Base-by-base conservation (phyloP, 2,329 filamentous ascomycete species). In the Penicillium sp. region DNA sequence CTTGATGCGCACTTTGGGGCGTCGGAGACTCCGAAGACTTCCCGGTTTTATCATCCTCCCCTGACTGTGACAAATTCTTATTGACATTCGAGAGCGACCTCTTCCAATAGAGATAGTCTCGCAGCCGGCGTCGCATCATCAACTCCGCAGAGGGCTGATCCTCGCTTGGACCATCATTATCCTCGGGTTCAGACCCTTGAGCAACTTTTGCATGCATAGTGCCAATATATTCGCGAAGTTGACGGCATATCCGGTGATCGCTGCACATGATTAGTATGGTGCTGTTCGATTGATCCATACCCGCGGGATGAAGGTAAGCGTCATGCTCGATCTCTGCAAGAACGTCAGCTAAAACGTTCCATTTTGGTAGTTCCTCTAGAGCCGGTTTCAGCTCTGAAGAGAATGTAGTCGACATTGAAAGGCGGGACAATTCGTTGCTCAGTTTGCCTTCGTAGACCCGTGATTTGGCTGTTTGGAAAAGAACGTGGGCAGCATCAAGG, bases 231-330 rank as follows among this genome's bases (percentile, higher is more conserved):
- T 97, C 92, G 56, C 89, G 83, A 35, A 99, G 76, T 62, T 99
- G 93, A 12, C 87, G 81, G 64, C 89, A 95, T 8, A 89, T 95
- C 48, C 84, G 83, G 49, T 88, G 83, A 62, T 95, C 92, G 22
- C 86, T 86, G 65, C 92, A 97, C 93, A 99, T 97, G 66, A 99
- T 89, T 29, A 99, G 75, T 41, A 95, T 89, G 2, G 88, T 89
- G n/a, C 88, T 88, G 64, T 90, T 95, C 0, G 90, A 95, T 61
- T 90, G 88, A 66, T 93, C 89, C 48, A 81, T 78, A n/a, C 78
- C 73, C 8, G 77, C 74, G 5, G 89, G 87, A 55, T 95, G 91
- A 63, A 95, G 86, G 66, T 95, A 93, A 13, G 89, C 78, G 63
- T 95, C 91, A 45, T 86, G 82, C 63, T 97, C 93, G 59, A 99